Evolutionary conservation across 257 asterid species (phyloP).

Genomic region (Solanum rostratum): DNA sequence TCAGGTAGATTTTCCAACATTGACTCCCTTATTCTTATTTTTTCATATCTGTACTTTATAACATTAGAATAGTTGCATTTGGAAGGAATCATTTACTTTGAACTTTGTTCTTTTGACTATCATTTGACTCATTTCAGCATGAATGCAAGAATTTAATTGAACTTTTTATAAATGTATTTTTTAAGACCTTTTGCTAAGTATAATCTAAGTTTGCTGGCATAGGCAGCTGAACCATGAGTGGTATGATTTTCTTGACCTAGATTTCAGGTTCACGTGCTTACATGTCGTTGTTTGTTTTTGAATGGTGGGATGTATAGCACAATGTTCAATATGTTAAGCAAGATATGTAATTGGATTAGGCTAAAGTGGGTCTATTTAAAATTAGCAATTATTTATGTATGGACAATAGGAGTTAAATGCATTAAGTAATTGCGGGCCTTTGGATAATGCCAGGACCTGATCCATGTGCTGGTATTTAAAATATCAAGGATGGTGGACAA

Average conservation of each 20-base stretch:
- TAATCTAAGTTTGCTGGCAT: neutral
- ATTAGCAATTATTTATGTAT: neutral
- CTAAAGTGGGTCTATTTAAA: neutral
- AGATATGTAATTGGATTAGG: neutral
- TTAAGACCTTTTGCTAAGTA: neutral
- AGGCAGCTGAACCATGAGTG: neutral
- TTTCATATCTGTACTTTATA: neutral
- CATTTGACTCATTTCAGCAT: neutral
- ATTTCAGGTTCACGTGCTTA: neutral
- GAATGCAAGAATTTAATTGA: neutral
- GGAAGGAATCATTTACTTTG: neutral
- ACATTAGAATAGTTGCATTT: neutral
- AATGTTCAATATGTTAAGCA: neutral
- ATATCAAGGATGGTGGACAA: neutral
- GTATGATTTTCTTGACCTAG: neutral
- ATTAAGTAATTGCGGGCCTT: neutral
- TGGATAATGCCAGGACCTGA: neutral
- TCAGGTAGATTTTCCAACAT: constrained; percentile 27
- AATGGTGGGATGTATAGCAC: neutral
- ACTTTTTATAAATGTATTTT: neutral
- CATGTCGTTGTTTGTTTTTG: neutral
- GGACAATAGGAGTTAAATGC: neutral
- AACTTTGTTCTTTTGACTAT: neutral
- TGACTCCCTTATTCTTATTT: neutral
- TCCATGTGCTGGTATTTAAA: neutral